phyloP scores from a whole-genome alignment of 352 stramenopile species.

The Globisporangium emineosum region DNA sequence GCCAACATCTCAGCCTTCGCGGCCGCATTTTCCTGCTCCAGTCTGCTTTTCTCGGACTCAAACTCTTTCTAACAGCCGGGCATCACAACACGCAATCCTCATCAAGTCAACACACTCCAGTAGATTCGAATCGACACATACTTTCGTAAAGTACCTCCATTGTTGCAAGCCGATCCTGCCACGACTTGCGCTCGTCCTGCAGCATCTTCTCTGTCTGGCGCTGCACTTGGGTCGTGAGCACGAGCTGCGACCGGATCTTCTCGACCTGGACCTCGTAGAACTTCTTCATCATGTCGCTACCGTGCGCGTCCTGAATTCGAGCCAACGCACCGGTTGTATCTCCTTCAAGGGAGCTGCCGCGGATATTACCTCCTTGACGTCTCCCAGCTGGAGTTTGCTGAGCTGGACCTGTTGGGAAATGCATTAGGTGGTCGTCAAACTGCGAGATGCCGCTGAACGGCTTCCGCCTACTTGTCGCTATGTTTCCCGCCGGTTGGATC shows the following conservation, averaged over 20 bases:
- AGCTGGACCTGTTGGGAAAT: conserved; percentile 10
- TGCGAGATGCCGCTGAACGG: conserved; percentile 27
- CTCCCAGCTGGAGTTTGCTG: background rate
- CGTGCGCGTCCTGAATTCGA: background rate
- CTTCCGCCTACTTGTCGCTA: background rate
- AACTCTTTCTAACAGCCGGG: conserved; percentile 7
- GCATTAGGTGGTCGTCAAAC: conserved; percentile 62
- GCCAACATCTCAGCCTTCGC: conserved; percentile 22
- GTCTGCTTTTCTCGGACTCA: conserved; percentile 13
- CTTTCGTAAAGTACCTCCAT: conserved; percentile 28
- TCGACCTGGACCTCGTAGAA: conserved; percentile 83
- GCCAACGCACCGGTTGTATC: background rate
- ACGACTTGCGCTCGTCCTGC: conserved; percentile 36
- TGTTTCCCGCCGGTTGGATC: background rate
- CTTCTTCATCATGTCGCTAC: conserved; percentile 60
- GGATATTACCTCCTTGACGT: conserved; percentile 4
- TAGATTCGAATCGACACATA: no score
- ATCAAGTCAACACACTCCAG: no score
- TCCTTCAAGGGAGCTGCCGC: background rate
- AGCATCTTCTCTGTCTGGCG: conserved; percentile 46
- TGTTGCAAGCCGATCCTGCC: conserved; percentile 17
- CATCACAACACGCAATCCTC: background rate
- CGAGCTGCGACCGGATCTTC: conserved; percentile 63
- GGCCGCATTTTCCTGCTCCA: conserved; percentile 28
- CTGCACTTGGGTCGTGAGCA: conserved; percentile 40